Evolutionary conservation across 2,329 filamentous ascomycete species (phyloP).

Genomic region (Lasiodiplodia sp.): DNA sequence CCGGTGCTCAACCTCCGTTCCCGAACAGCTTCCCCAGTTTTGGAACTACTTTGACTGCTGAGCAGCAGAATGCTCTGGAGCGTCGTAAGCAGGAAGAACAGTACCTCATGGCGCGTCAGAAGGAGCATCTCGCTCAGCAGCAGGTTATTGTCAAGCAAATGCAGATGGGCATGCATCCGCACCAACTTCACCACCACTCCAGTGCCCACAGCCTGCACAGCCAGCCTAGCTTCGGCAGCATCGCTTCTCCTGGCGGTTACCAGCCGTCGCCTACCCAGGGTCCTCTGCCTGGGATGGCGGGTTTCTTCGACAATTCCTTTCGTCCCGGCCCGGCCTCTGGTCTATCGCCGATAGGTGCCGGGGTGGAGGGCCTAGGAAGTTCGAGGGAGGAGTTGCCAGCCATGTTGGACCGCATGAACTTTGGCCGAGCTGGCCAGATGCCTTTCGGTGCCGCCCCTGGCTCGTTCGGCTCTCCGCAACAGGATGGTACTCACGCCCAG

Average conservation of each 20-base stretch:
- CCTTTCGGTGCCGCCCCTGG: constrained; percentile 56
- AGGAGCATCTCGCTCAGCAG: constrained; percentile 89
- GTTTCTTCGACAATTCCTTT: constrained; percentile 73
- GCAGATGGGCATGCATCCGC: constrained; percentile 61
- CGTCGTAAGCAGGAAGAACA: constrained; percentile 98
- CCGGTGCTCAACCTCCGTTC: constrained; percentile 76
- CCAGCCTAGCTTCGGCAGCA: constrained; percentile 95
- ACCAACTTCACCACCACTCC: constrained; percentile 85
- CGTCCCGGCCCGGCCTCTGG: constrained; percentile 48
- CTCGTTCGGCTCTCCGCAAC: constrained; percentile 57
- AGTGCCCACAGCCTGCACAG: constrained; percentile 96
- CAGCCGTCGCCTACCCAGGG: constrained; percentile 66
- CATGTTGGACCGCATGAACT: constrained; percentile 70
- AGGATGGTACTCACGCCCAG: constrained; percentile 59
- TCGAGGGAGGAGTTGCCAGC: constrained; percentile 73
- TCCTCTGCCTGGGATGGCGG: constrained; percentile 54
- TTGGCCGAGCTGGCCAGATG: constrained; percentile 58
- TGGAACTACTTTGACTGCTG: constrained; percentile 92
- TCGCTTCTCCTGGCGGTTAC: constrained; percentile 82
- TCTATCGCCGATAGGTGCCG: constrained; percentile 55
- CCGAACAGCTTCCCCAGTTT: constrained; percentile 95
- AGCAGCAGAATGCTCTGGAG: constrained; percentile 97
- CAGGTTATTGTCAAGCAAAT: constrained; percentile 78
- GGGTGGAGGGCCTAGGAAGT: constrained; percentile 52
- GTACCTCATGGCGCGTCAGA: constrained; percentile 93